Evolutionary conservation across 768 basidiomycete genomes (phyloP), one percentile per base, ranked within the genome.

Genomic region (Neoboletus brunneissimus): DNA sequence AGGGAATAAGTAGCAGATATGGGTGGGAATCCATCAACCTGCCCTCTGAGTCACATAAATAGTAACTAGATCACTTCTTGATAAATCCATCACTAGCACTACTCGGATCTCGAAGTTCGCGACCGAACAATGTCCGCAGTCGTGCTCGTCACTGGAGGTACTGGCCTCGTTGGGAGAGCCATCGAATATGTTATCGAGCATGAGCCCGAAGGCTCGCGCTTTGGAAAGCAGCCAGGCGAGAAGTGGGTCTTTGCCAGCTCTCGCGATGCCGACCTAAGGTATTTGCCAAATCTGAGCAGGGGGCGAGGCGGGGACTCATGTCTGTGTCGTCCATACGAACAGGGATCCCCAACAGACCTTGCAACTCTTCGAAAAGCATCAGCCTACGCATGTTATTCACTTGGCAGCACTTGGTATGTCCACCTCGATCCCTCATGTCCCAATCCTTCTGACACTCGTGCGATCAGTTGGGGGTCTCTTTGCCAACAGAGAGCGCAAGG

Each of bases 331-430:
- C 25, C 48, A 25, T 42, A 38, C 37, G 38, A 37, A 43, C 63
- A 94, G 94, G 65, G 85, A 93, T 70, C 74, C 81, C 3, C 80
- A 75, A 57, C 83, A 87, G 70, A 87, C 93, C 40, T 75, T 78
- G 65, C 79, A 79, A 67, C 72, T 95, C 66, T 97, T 89, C 62
- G 88, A 91, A 64, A 94, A 93, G 74, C 86, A 97, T 76, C 88
- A 91, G 67, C 94, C 96, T 0, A 96, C 92, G 1, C 89, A 95
- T 81, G 93, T 98, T 64, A 97, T 98, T 66, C 96, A 98, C 76
- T 84, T 97, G 45, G 95, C 94, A 35, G 94, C 95, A 6, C 82
- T 93, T 41, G 92, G 91, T 93, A 66, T n/a, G 85, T 52, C 25
- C 29, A 18, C 15, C 37, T 50, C 44, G 22, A 44, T 13, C 22